phyloP scores from a whole-genome alignment of 495 filamentous ascomycete genomes.

The Pseudevernia furfuracea region DNA sequence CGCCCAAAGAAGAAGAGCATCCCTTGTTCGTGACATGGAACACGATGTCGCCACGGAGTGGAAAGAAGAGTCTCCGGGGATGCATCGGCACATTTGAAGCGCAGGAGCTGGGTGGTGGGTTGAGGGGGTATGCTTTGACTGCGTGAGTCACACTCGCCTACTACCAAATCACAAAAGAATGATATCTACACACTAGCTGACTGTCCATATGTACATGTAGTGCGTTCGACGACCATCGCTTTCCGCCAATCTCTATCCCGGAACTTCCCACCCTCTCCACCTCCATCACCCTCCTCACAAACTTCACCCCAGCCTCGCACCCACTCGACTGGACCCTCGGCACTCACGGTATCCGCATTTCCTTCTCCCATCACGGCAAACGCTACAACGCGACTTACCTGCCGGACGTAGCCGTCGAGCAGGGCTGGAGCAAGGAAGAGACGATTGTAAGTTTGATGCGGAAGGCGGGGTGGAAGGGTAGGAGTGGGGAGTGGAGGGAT shows the following conservation, averaged over 20 bases:
- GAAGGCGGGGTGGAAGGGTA: constrained; percentile 69
- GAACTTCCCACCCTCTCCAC: constrained; percentile 65
- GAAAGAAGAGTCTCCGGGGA: constrained; percentile 65
- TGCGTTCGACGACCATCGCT: constrained; percentile 81
- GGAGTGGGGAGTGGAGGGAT: constrained; percentile 62
- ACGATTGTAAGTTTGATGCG: constrained; percentile 58
- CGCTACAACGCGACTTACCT: constrained; percentile 71
- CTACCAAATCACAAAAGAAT: not conserved
- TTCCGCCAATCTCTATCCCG: constrained; percentile 58
- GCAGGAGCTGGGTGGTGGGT: constrained; percentile 61
- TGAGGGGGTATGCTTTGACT: constrained; percentile 76
- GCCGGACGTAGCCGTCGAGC: constrained; percentile 84
- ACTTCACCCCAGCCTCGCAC: constrained; percentile 64
- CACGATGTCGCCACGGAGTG: constrained; percentile 50
- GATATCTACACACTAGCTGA: constrained; percentile 2
- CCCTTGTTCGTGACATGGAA: constrained; percentile 98
- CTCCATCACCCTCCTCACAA: constrained; percentile 64
- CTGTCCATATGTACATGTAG: constrained; percentile 30
- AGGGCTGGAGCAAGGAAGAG: constrained; percentile 80
- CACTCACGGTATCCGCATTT: constrained; percentile 73
- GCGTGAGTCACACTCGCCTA: constrained; percentile 46
- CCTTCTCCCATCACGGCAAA: constrained; percentile 57
- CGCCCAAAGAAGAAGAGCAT: constrained; percentile 30
- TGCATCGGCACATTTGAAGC: constrained; percentile 95
- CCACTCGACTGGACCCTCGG: constrained; percentile 83